A percentile compares a stretch with the other conserved stretches of the same genome.
Conservation (phyloP, 768 basidiomycete species). For the Serendipita vermifera region DNA sequence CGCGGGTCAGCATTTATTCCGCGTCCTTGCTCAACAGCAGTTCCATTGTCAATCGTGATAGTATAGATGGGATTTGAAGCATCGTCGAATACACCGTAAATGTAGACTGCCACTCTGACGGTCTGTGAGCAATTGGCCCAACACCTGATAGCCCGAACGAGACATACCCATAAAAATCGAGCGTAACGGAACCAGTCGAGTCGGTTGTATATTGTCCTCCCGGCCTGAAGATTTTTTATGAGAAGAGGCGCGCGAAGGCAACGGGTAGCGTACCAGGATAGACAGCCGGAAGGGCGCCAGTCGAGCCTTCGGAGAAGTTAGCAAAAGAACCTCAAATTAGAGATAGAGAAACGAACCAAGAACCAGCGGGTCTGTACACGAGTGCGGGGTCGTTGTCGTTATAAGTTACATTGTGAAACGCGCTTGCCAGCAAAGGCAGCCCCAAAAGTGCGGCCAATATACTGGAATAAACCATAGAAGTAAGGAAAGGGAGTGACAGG, state of each 20-base stretch:
- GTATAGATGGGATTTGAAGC: neutral
- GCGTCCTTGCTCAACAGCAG: neutral
- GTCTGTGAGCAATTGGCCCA: neutral
- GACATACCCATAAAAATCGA: neutral
- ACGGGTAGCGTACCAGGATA: no score
- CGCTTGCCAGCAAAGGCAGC: neutral
- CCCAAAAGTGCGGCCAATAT: neutral
- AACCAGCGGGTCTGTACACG: neutral
- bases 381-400: neutral
- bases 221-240: no score
- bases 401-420: constrained; percentile 5
- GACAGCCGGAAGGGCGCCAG: neutral
- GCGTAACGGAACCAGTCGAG: neutral
- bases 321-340: neutral
- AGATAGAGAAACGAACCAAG: neutral
- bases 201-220: neutral
- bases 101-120: neutral
- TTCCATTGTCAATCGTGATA: neutral
- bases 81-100: constrained; percentile 5
- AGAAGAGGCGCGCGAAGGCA: no score
- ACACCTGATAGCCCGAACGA: neutral
- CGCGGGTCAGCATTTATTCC: neutral
- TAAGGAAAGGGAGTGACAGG: neutral
- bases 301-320: neutral
- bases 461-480: neutral